A percentile compares a stretch with the other conserved stretches of the same genome.
phyloP scores from a whole-genome alignment of 495 filamentous ascomycete species.

The Xylaria palmicola region DNA sequence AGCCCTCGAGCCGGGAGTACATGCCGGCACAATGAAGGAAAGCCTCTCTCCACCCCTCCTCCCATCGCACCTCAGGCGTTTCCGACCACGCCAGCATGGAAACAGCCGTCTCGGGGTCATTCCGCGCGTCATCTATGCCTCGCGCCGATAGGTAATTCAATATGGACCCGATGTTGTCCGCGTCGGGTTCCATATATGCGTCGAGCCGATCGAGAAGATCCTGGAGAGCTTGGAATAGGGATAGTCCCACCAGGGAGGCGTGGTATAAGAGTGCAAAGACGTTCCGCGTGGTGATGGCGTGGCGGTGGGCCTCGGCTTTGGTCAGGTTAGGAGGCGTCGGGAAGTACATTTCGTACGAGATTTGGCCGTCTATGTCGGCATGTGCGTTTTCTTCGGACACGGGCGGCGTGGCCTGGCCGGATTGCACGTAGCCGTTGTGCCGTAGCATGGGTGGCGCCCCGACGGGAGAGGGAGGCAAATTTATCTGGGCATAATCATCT shows the following conservation, averaged over 20 bases:
- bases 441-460: conserved; percentile 44
- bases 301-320: conserved; percentile 46
- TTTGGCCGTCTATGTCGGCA: conserved; percentile 46
- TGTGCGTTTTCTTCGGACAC: conserved; percentile 44
- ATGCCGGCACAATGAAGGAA: conserved; percentile 69
- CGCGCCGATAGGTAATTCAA: conserved; percentile 56
- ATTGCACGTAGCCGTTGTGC: conserved; percentile 29
- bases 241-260: conserved; percentile 58
- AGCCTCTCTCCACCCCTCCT: conserved; percentile 65
- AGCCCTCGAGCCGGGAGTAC: conserved; percentile 54
- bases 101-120: conserved; percentile 59
- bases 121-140: conserved; percentile 66
- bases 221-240: conserved; percentile 55
- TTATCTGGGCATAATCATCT: conserved; percentile 35
- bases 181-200: conserved; percentile 49
- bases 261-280: conserved; percentile 60
- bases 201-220: conserved; percentile 58
- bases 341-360: conserved; percentile 61
- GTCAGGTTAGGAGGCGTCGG: conserved; percentile 46
- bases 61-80: conserved; percentile 56
- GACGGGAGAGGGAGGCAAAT: conserved; percentile 44
- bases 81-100: conserved; percentile 66
- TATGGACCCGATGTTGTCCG: conserved; percentile 49
- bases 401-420: conserved; percentile 41
- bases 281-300: conserved; percentile 62